Base-by-base conservation (phyloP, 140 eudicot genomes). In the Senecio squalidus region DNA sequence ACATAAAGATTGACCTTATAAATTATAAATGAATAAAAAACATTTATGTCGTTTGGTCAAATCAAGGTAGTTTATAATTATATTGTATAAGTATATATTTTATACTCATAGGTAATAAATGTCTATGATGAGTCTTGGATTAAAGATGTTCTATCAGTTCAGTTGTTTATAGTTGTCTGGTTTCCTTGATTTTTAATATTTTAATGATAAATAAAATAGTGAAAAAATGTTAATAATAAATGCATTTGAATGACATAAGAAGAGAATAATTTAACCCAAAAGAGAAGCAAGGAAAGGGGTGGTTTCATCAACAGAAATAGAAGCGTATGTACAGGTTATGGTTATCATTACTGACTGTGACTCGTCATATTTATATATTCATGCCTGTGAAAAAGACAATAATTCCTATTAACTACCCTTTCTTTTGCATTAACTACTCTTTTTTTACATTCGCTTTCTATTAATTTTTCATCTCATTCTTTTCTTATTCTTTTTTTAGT, bases 311-410 rank as follows among this genome's bases (percentile, higher is more conserved):
- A 46, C 77, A 57, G 55, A 72, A 72, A 72, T 64, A 64, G 77
- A 72, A 72, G 77, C 72, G 64, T 71, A 72, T 55, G 72, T 64
- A 72, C 77, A 72, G 77, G 67, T 72, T 72, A 33, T 72, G 60
- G 76, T 71, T 62, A 71, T 71, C 21, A 72, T 72, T 72, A 72
- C 77, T 66, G 77, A 72, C 67, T 64, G 23, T 72, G 77, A 72
- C 77, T 23, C 77, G 64, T 72, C 77, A 60, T 60, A 67, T 55
- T 67, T 64, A 60, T 69, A 60, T 60, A 67, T 55, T 67, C 72
- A 60, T 69, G 64, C 66, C 67, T 72, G 61, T 58, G 38, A 26
- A 72, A 55, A 64, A 72, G 60, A 72, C 77, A 72, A 72, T 64
- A 72, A 64, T 72, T 72, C 77, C 55, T 55, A 22, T 72, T 64